Evolutionary conservation across 768 basidiomycete genomes (phyloP).

Genomic region (Xerocomus brunneocitrinus): DNA sequence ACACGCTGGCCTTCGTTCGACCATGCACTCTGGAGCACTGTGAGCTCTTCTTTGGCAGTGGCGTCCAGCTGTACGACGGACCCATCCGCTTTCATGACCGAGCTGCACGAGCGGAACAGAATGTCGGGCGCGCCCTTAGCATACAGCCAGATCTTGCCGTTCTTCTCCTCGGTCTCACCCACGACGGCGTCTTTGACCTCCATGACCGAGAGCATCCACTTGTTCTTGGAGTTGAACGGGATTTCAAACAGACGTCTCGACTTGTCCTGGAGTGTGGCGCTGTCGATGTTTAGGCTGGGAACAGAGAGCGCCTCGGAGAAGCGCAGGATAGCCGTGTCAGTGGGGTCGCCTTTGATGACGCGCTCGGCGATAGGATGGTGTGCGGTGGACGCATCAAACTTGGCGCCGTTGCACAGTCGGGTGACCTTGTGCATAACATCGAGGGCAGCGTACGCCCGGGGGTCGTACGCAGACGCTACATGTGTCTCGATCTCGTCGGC

Average conservation of each 20-base stretch:
- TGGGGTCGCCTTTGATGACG: constrained; percentile 43
- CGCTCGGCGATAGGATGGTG: constrained; percentile 30
- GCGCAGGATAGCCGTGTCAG: constrained; percentile 50
- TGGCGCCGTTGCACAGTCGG: constrained; percentile 56
- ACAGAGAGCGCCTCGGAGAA: constrained; percentile 36
- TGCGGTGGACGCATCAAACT: constrained; percentile 37
- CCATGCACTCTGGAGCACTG: constrained; percentile 36
- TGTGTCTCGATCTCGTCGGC: constrained; percentile 18
- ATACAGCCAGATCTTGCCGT: constrained; percentile 32
- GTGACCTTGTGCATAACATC: constrained; percentile 36
- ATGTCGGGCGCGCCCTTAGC: constrained; percentile 60
- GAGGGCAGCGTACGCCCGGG: constrained; percentile 23
- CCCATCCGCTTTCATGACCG: constrained; percentile 31
- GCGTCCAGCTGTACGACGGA: constrained; percentile 23
- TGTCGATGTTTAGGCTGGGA: constrained; percentile 20
- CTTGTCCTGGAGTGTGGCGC: constrained; percentile 16
- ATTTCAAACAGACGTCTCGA: constrained; percentile 34
- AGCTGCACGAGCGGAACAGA: constrained; percentile 38
- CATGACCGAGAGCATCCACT: constrained; percentile 52
- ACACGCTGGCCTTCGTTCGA: constrained; percentile 51
- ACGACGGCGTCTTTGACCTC: constrained; percentile 39
- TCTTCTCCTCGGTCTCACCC: constrained; percentile 31
- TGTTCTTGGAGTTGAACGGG: constrained; percentile 49
- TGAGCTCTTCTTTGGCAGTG: constrained; percentile 31
- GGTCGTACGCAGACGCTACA: constrained; percentile 6